A percentile compares a stretch with the other conserved stretches of the same genome.
These are phyloP conservation scores for Lodderomyces margitis DNA, from an alignment of 1,139 yeast species.

Conservation along the genomic window DNA sequence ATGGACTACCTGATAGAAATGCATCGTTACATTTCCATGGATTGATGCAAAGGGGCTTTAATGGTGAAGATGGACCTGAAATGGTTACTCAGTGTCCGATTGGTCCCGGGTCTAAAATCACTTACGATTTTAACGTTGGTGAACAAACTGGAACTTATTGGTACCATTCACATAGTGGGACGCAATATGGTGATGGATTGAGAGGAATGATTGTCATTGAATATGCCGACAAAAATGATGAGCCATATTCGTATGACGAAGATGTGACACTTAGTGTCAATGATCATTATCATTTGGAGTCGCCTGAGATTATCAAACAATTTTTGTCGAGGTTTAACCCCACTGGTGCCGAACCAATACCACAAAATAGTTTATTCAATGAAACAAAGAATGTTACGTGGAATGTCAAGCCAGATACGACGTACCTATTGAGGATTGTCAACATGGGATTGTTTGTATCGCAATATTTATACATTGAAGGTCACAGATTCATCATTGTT, in stretches of 20 bases:
- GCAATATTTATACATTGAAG: constrained; percentile 82
- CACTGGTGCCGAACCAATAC: constrained; percentile 96
- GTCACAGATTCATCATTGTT: constrained; percentile 74
- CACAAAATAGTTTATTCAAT: constrained; percentile 74
- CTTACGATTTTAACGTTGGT: constrained; percentile 76
- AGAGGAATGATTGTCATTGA: constrained; percentile 75
- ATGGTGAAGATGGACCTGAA: constrained; percentile 86
- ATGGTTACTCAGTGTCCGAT: constrained; percentile 86
- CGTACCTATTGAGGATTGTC: constrained; percentile 73
- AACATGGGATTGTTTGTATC: constrained; percentile 88
- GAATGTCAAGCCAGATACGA: constrained; percentile 72
- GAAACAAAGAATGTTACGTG: constrained; percentile 72
- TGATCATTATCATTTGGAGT: constrained; percentile 81
- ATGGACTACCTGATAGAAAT: constrained; percentile 63
- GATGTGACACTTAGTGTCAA: constrained; percentile 65
- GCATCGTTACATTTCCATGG: constrained; percentile 93
- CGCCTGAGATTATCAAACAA: constrained; percentile 47
- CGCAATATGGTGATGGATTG: constrained; percentile 91
- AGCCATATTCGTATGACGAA: constrained; percentile 65
- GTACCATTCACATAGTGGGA: constrained; percentile 89
- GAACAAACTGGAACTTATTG: constrained; percentile 87
- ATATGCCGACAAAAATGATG: constrained; percentile 51
- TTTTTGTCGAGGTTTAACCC: constrained; percentile 80
- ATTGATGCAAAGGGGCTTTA: constrained; percentile 71
- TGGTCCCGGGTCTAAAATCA: constrained; percentile 65